Evolutionary conservation across 2,329 filamentous ascomycete genomes (phyloP), one percentile per base, ranked within the genome.

Genomic region (Xylaria sp.): DNA sequence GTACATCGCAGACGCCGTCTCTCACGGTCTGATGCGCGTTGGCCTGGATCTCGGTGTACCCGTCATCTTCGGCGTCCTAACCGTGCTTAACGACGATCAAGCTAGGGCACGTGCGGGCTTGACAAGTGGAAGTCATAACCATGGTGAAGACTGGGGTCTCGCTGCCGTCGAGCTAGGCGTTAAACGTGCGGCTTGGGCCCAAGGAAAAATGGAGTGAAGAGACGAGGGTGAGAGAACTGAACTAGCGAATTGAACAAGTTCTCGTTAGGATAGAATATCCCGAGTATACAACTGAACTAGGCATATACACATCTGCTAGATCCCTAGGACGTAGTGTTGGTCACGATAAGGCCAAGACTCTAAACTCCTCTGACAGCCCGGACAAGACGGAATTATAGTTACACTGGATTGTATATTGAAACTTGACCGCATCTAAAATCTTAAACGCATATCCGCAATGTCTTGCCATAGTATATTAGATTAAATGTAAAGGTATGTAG

Each of bases 81-180:
- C 96, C 25, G 90, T 98, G 59, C 83, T 99, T 75, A 92, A 81
- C 63, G 94, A 98, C 78, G 91, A 94, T 76, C 96, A 99, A 82
- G 96, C 93, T 13, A 84, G 91, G 80, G 90, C 91, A 63, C 88
- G 96, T 71, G 95, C 96, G 18, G 96, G 96, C 0, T 82, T 97
- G 65, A 81, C 82, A n/a, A 68, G 72, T 28, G 85, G 84, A 30
- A 84, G 89, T 73, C 96, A 98, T 80, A 98, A 98, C 82, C 95
- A 99, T 81, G 96, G 96, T 32, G 91, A 96, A 82, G 95, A 98
- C 80, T 99, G 96, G 96, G 96, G 96, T 3, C 86, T 89, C 74
- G 96, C 95, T 23, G 96, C 96, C 6, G 96, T 99, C 39, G 96
- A 99, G 85, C 87, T 99, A 84, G 94, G 92, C 6, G 87, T 92